Base-by-base conservation (phyloP, 768 basidiomycete genomes). In the Psilocybe sp. region DNA sequence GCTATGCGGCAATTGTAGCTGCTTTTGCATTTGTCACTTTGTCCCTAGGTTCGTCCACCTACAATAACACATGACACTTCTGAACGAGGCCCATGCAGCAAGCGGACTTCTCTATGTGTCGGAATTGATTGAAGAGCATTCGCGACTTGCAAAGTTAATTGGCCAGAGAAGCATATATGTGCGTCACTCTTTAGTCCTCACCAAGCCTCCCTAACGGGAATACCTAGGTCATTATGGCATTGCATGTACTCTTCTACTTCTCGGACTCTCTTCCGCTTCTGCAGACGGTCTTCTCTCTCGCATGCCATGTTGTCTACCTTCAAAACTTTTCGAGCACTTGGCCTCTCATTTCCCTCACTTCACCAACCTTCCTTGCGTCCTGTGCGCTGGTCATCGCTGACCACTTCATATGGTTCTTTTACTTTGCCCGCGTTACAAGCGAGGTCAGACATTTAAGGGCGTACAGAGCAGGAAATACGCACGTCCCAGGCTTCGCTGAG, bases 341-440 rank as follows among this genome's bases (percentile, higher is more conserved):
- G 96, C 97, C 97, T 1, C 70, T 92, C 64, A 98, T 99, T 59
- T 94, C 92, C 2, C 79, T 99, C 42, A 80, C 90, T 13, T 98
- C 95, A 0, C 63, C 73, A 15, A 81, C 84, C 5, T 98, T 99
- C 76, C 67, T 98, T 40, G 77, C 81, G 0, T 98, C 95, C 0
- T 97, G 94, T 67, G 55, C 78, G 15, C 72, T 95, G 47, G 96
- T 97, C 55, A 79, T 99, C 49, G 66, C 73, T 1, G 92, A 98
- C 71, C 97, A 98, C 68, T 98, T 98, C 64, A 66, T 92, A 36
- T 98, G 95, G 92, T 99, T 99, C 75, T 92, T 90, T 71, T 80
- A 98, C 70, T 98, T 98, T 67, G 82, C 94, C 38, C 79, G 72
- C 23, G 59, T 86, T 8, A 81, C 85, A 9, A 82, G 81, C 49